A percentile compares a stretch with the other conserved stretches of the same genome.
These are phyloP conservation scores for Solanum bulbocastanum DNA, from an alignment of 257 asterid species.

Conservation along the genomic window DNA sequence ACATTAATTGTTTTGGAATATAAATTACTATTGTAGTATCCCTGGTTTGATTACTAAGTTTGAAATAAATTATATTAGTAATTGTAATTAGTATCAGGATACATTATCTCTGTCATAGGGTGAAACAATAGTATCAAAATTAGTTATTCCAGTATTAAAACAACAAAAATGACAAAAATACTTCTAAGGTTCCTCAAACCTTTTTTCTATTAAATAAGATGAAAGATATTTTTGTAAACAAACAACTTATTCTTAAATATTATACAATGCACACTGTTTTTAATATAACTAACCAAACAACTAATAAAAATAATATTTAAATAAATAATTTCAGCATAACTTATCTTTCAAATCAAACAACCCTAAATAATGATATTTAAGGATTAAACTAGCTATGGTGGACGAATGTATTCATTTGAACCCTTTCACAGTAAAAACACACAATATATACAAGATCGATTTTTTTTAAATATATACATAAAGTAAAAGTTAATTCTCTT, in stretches of 20 bases:
- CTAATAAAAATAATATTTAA: background rate
- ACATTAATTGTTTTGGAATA: too few relatives aligned
- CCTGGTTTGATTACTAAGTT: background rate
- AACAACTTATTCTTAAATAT: background rate
- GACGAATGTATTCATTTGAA: background rate
- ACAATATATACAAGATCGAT: background rate
- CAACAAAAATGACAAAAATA: background rate
- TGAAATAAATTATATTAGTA: background rate
- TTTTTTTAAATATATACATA: background rate
- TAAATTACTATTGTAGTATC: background rate
- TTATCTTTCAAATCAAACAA: background rate
- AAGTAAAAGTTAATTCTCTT: background rate
- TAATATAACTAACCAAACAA: background rate
- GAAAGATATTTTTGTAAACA: background rate
- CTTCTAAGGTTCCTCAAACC: background rate
- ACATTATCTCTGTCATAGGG: background rate
- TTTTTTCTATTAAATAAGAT: background rate
- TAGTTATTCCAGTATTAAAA: background rate
- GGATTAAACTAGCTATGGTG: background rate
- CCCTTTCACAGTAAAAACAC: too few relatives aligned
- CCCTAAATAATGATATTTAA: background rate
- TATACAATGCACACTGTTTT: background rate
- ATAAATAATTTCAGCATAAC: background rate
- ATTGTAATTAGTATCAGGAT: background rate
- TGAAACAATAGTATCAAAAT: background rate